These are phyloP conservation scores for Ilex asprella DNA, from an alignment of 257 asterid species.

Conservation along the genomic window DNA sequence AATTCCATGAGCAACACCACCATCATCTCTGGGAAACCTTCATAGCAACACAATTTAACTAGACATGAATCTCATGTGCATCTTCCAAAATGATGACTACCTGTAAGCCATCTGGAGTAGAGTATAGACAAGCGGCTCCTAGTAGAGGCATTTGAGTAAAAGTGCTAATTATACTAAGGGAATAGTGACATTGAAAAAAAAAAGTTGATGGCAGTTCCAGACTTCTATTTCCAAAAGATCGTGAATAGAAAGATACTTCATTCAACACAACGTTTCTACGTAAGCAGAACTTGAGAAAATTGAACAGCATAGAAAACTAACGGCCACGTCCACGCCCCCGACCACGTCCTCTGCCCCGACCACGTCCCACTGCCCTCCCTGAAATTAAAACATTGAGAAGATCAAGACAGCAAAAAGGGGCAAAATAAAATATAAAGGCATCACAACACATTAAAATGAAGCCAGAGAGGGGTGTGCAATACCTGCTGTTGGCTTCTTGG, in stretches of 20 bases:
- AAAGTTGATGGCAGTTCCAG: neutral
- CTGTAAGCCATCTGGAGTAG: no score
- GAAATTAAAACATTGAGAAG: neutral
- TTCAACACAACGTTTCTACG: neutral
- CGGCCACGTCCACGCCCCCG: conserved; percentile 1
- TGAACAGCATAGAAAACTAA: neutral
- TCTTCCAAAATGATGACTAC: no score
- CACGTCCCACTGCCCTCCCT: neutral
- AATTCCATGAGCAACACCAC: no score
- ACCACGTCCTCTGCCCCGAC: neutral
- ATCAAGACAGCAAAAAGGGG: neutral
- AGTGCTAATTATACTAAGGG: neutral
- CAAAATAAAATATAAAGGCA: neutral
- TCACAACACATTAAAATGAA: neutral
- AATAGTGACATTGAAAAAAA: neutral
- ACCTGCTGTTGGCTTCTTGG: conserved; percentile 2
- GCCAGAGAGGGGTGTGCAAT: neutral
- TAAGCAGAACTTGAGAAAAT: neutral
- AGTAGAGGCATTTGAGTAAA: neutral
- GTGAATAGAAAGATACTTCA: neutral
- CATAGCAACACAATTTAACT: no score
- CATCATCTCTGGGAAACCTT: no score
- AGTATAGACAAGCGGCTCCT: neutral
- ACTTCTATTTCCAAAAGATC: neutral
- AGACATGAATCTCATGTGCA: no score